phyloP scores from a whole-genome alignment of 805 yeast species.

The Metschnikowia santaceciliae region DNA sequence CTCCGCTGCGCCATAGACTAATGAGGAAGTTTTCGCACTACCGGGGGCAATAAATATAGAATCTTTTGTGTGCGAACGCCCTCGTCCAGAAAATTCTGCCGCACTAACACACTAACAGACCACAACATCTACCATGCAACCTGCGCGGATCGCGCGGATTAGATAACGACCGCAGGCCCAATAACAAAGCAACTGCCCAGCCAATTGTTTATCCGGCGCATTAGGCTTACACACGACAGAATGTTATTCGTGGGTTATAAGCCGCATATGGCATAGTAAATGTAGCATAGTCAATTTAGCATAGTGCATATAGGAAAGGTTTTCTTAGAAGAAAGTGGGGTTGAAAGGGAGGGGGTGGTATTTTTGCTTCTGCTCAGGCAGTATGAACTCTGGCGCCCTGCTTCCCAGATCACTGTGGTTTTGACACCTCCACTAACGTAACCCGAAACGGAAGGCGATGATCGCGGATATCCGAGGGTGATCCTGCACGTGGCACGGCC shows the following conservation, averaged over 20 bases:
- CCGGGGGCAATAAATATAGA: slow-evolving; percentile 2
- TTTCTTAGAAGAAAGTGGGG: too few species aligned
- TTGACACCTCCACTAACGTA: slow-evolving; percentile 5
- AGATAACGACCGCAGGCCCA: background rate
- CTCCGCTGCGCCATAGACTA: slow-evolving; percentile 4
- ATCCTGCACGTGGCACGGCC: background rate
- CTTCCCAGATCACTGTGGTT: background rate
- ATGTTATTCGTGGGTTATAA: too few species aligned
- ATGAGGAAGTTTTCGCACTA: background rate
- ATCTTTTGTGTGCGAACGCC: background rate
- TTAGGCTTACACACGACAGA: background rate
- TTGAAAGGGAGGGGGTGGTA: too few species aligned
- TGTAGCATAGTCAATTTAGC: too few species aligned
- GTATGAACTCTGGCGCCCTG: background rate
- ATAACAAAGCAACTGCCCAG: background rate
- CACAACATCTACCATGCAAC: background rate
- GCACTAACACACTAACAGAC: background rate
- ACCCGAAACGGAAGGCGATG: slow-evolving; percentile 6
- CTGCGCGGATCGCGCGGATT: slow-evolving; percentile 1
- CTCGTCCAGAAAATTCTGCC: background rate
- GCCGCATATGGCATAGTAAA: too few species aligned
- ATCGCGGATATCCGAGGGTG: slow-evolving; percentile 5
- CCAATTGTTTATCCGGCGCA: slow-evolving; percentile 1
- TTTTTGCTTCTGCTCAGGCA: background rate
- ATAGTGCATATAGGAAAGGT: too few species aligned